Evolutionary conservation across 2,329 filamentous ascomycete genomes (phyloP).

Genomic region (Nemania diffusa): DNA sequence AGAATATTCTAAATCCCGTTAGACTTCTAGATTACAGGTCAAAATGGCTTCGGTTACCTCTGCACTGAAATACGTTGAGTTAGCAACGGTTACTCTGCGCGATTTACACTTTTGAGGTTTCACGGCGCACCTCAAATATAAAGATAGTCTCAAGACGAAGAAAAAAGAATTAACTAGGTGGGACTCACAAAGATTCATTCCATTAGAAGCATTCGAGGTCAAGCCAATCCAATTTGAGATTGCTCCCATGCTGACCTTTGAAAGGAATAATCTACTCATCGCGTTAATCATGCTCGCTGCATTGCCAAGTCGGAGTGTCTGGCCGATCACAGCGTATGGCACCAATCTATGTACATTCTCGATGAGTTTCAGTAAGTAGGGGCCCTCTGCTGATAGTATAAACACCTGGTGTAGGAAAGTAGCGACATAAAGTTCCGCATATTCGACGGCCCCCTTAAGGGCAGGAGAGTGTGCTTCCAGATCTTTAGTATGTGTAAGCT

Average conservation of each 20-base stretch:
- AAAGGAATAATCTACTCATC: conserved; percentile 76
- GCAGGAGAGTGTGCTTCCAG: conserved; percentile 71
- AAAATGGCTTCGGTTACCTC: conserved; percentile 48
- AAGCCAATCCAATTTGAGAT: conserved; percentile 83
- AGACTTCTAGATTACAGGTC: conserved; percentile 3
- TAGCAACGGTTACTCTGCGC: neutral
- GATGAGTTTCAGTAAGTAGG: conserved; percentile 76
- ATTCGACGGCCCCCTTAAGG: conserved; percentile 72
- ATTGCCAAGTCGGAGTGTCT: conserved; percentile 80
- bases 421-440: conserved; percentile 67
- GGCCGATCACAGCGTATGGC: conserved; percentile 76
- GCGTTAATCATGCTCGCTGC: conserved; percentile 84
- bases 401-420: conserved; percentile 80
- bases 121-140: neutral
- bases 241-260: conserved; percentile 79
- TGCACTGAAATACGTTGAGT: conserved; percentile 60
- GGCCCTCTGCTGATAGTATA: conserved; percentile 78
- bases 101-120: neutral
- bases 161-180: neutral
- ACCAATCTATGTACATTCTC: conserved; percentile 76
- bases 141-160: neutral
- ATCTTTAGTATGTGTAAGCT: conserved; percentile 68
- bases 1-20: conserved; percentile 69
- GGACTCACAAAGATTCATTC: conserved; percentile 72
- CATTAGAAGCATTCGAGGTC: conserved; percentile 76